phyloP scores from a whole-genome alignment of 1,284 basidiomycete species.

The Cerioporus squamosus region DNA sequence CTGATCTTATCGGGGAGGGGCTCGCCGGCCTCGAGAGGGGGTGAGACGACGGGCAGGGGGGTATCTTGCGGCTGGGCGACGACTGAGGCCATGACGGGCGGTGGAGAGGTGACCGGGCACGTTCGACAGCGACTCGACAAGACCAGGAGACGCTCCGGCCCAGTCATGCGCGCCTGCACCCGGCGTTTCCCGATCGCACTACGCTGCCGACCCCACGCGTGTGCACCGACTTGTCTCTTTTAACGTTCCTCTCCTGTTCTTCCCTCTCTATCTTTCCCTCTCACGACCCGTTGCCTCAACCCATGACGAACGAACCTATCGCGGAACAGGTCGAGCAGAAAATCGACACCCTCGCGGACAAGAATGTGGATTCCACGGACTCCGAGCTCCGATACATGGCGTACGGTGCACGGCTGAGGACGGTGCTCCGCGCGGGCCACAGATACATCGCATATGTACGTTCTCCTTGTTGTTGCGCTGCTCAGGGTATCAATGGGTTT shows the following conservation, averaged over 20 bases:
- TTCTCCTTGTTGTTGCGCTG: slow-evolving; percentile 20
- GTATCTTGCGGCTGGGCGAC: slow-evolving; percentile 39
- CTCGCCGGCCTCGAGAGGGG: slow-evolving; percentile 39
- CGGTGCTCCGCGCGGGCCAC: slow-evolving; percentile 73
- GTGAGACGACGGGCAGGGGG: slow-evolving; percentile 35
- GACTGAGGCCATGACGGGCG: slow-evolving; percentile 37
- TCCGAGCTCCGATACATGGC: slow-evolving; percentile 72
- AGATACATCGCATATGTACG: slow-evolving; percentile 84
- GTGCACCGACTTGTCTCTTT: background rate
- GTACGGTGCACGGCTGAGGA: slow-evolving; percentile 80
- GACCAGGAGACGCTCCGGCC: background rate
- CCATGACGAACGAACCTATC: slow-evolving; percentile 16
- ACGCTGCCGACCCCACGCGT: slow-evolving; percentile 8
- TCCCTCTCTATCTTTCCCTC: background rate
- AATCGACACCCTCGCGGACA: slow-evolving; percentile 61
- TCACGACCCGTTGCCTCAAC: slow-evolving; percentile 15
- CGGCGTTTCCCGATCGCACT: slow-evolving; percentile 14
- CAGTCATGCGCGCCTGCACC: slow-evolving; percentile 4
- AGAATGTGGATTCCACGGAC: slow-evolving; percentile 65
- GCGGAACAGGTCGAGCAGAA: slow-evolving; percentile 49
- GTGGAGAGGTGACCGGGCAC: slow-evolving; percentile 27
- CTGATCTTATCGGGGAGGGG: slow-evolving; percentile 72
- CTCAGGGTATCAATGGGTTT: slow-evolving; percentile 29
- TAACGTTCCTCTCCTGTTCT: background rate
- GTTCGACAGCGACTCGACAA: slow-evolving; percentile 20